Evolutionary conservation across 192 early-diverging fungal species (phyloP), one percentile per base, ranked within the genome.

Genomic region (Coemansia sp.): DNA sequence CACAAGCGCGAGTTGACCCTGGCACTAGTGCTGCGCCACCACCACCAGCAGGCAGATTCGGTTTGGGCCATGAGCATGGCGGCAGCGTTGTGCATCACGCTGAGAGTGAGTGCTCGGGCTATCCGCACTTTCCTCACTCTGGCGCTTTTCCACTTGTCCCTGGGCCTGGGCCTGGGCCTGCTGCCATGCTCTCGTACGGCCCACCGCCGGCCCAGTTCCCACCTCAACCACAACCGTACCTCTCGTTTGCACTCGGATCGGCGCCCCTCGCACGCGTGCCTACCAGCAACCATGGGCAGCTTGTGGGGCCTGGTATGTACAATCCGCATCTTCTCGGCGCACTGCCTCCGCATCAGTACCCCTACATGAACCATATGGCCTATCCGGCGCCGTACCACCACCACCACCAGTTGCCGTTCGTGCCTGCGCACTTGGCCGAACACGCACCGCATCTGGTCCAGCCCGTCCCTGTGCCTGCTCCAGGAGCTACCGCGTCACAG

Each of bases 371-470:
- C 18, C 43, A 45, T 18, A 10, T 45, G 43, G 43, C 18, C 7
- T 45, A 45, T 45, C 43, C n/a, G 7, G 43, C 43, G 18, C n/a
- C 10, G 43, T 45, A 45, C 43, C 43, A 45, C 18, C 43, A 45
- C 18, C 43, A 21, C 20, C 43, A n/a, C 20, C 43, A 45, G 58
- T 9, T 38, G 55, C 25, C 18, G 20, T 18, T 64, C 18, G 16
- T 45, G 35, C 61, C 56, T 1, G 58, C 53, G 4, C 68, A 74
- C 34, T 65, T 67, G 18, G 62, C 64, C 11, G 57, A 35, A 16
- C 59, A 35, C 0, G 53, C 34, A 21, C 58, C 42, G 55, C 43
- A 39, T 16, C 34, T 70, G 58, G 42, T 48, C 12, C 68, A 64
- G 53, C 45, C 74, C 6, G 33, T 64, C 21, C 65, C 68, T 12